Base-by-base conservation (phyloP, 129 eudicot genomes). In the Flaveria sonorensis region DNA sequence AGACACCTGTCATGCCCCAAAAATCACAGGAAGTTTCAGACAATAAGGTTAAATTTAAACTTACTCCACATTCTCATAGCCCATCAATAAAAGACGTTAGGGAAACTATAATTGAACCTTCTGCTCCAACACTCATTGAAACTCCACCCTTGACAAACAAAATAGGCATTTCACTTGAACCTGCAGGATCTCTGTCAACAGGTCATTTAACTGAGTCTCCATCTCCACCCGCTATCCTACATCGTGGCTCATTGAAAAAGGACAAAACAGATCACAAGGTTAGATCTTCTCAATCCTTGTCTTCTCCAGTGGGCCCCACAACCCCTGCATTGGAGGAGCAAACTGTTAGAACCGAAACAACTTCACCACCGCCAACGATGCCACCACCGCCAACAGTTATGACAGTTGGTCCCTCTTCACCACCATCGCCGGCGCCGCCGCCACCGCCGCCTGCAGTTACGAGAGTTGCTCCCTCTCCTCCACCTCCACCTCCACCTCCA, bases 241-340 rank as follows among this genome's bases (percentile, higher is more conserved):
- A 81, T 70, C 50, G 48, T 28, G 60, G 82, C 67, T 74, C 73
- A 6, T 50, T 76, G 43, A 16, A 66, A 71, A 67, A 57, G 61
- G 82, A 80, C 36, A 76, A 19, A 71, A 32, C 51, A 71, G n/a
- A 45, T 60, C 10, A 5, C 48, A 75, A 39, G 45, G 53, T 50
- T 71, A 76, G 24, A 59, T 30, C 45, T 21, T 76, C 46, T 66
- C 79, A 66, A 70, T 23, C 65, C 15, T 68, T 74, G 64, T 52
- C 85, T 42, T 79, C 81, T 24, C 80, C 77, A 24, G 24, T 53
- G 20, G 21, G 52, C 57, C 81, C 85, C 20, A 10, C 76, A 62
- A 60, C 86, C 56, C 86, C 83, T 16, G 67, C 83, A 30, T 28
- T 69, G 68, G 73, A 83, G 75, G 84, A 83, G 64, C 81, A 69